A percentile compares a stretch with the other conserved stretches of the same genome.
Evolutionary conservation across 768 basidiomycete genomes (phyloP).

Genomic region (Agaricus blazei): DNA sequence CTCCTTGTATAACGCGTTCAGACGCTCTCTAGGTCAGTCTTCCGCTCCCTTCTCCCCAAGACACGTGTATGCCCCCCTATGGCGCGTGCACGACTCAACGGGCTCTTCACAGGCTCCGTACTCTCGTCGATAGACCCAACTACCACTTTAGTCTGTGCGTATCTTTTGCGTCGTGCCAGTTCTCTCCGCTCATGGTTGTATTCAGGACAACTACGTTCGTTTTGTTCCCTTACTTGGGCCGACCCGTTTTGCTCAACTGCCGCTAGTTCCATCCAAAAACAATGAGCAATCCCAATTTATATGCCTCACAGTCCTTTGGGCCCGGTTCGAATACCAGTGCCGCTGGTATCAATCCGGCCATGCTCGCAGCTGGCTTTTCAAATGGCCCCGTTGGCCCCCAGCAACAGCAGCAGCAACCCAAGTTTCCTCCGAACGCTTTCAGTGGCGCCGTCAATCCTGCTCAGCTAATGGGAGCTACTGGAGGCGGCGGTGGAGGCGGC

Average conservation of each 20-base stretch:
- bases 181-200: not conserved
- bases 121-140: not conserved
- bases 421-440: conserved; percentile 5
- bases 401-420: conserved; percentile 5
- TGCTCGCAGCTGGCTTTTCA: conserved; percentile 8
- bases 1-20: not conserved
- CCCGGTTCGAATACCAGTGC: conserved; percentile 5
- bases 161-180: not conserved
- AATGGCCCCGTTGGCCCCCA: conserved; percentile 5
- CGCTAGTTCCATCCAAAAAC: not conserved
- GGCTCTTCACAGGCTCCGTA: not conserved
- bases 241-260: not conserved
- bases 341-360: conserved; percentile 10
- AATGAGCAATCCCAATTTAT: conserved; percentile 10
- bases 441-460: conserved; percentile 9
- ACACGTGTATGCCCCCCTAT: conserved; percentile 8
- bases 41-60: not conserved
- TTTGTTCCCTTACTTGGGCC: not conserved
- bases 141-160: not conserved
- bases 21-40: not conserved
- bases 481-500: conserved; percentile 5
- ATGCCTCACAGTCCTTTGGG: conserved; percentile 7
- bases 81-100: conserved; percentile 10
- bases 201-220: not conserved
- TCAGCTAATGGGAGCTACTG: conserved; percentile 6